Percentiles rank a stretch among this genome's conserved stretches.
These are phyloP conservation scores for Tephrocybe sp. DNA, from an alignment of 768 basidiomycete genomes.

Conservation along the genomic window DNA sequence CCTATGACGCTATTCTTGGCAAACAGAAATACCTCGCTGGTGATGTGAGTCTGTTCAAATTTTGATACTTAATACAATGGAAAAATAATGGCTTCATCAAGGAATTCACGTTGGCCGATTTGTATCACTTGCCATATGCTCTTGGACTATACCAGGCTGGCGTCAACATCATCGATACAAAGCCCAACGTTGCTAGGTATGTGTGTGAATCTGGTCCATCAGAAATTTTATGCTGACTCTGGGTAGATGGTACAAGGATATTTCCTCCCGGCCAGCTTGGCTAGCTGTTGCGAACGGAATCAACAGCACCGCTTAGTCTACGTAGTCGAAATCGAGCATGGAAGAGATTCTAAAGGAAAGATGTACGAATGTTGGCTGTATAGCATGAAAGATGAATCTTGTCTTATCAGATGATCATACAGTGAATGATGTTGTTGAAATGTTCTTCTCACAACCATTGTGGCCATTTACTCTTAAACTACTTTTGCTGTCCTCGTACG, in stretches of 20 bases:
- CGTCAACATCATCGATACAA: conserved; percentile 27
- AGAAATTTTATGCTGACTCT: background rate
- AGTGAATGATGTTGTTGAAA: too few relatives aligned
- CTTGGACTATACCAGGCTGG: conserved; percentile 21
- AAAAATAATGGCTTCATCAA: conserved; percentile 13
- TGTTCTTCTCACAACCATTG: too few relatives aligned
- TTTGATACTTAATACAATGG: background rate
- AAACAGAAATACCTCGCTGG: conserved; percentile 61
- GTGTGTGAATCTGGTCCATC: background rate
- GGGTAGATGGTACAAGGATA: conserved; percentile 27
- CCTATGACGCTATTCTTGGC: conserved; percentile 54
- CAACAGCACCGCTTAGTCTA: conserved; percentile 10
- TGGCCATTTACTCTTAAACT: too few relatives aligned
- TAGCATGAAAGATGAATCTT: too few relatives aligned
- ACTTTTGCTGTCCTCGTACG: too few relatives aligned
- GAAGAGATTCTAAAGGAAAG: too few relatives aligned
- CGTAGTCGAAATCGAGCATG: too few relatives aligned
- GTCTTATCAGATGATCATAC: too few relatives aligned
- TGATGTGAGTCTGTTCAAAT: conserved; percentile 33
- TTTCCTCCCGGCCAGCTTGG: conserved; percentile 50
- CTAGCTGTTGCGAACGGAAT: conserved; percentile 41
- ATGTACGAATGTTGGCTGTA: too few relatives aligned
- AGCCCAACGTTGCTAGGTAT: conserved; percentile 49
- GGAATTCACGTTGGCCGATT: conserved; percentile 46
- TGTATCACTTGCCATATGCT: conserved; percentile 46